Evolutionary conservation across 2,329 filamentous ascomycete genomes (phyloP), one percentile per base, ranked within the genome.

Genomic region (Exophiala sp.): DNA sequence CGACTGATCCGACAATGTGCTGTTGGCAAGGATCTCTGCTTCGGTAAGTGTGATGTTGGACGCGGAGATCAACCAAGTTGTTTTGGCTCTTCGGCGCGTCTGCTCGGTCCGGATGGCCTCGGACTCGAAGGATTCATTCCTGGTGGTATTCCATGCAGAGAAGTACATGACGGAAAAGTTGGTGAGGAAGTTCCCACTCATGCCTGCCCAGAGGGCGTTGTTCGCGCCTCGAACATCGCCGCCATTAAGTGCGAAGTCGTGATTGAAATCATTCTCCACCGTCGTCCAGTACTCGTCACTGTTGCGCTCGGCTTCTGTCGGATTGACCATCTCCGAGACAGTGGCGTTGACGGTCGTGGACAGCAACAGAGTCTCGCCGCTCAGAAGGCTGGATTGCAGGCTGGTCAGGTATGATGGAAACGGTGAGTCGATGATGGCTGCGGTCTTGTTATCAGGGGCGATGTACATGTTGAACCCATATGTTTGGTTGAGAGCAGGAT

Each of bases 401-500:
- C 14, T 39, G 2, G 37, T 46, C 14, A 56, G 32, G 35, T 53
- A 45, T 11, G 40, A 35, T 14, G 53, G 53, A 43, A 43, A 48
- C 2, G 53, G 53, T 32, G 53, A 48, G 49, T 56, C 53, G 3
- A 53, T 32, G 16, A 53, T 46, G 6, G 38, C 46, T 11, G 49
- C 44, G 9, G 53, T 56, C 21, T 46, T 48, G 46, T 56, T 56
- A 35, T 56, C 53, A 23, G 21, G 39, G 6, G 48, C 32, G 19
- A 53, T 30, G 30, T 52, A 56, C 22, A 56, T 27, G 30, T 56
- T 56, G 41, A 52, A 56, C 8, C 53, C 53, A 23, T 56, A 56
- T 13, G 53, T 50, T 19, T 46, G 45, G 19, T 47, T 47, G 23
- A 53, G 42, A 2, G 11, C 46, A 13, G 53, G 50, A 9, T 43